Conservation (phyloP, 2,329 filamentous ascomycete species). For the Aureobasidium leucospermi region DNA sequence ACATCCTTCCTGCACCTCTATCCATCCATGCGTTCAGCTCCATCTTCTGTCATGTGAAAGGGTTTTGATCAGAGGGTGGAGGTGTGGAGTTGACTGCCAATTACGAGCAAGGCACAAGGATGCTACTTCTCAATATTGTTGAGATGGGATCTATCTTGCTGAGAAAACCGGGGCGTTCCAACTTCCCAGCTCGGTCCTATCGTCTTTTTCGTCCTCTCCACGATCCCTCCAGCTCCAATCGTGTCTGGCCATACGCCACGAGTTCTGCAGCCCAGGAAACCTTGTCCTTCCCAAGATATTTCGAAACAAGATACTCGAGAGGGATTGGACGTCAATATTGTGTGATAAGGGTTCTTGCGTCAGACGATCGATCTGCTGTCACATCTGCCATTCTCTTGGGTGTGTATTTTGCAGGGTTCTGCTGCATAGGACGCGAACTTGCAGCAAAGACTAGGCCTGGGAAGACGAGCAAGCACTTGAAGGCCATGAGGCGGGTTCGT, state of each 20-base stretch:
- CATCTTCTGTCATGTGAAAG: not conserved
- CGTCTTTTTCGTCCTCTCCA: too few species aligned
- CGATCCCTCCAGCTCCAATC: not conserved
- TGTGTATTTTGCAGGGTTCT: not conserved
- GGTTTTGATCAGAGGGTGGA: not conserved
- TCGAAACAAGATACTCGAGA: not conserved
- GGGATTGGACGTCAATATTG: not conserved
- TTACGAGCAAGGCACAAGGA: not conserved
- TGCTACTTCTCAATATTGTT: not conserved
- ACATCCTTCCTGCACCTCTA: not conserved
- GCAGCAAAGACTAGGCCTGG: not conserved
- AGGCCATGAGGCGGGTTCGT: not conserved
- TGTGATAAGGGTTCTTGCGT: not conserved
- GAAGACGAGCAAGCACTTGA: not conserved
- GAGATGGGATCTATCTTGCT: not conserved
- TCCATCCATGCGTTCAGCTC: not conserved
- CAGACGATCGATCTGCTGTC: conserved; percentile 3
- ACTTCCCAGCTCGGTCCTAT: not conserved
- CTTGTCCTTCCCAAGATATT: not conserved
- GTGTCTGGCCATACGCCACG: not conserved
- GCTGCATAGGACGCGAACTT: not conserved
- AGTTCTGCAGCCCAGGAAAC: not conserved
- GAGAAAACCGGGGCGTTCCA: not conserved
- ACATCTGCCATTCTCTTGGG: not conserved
- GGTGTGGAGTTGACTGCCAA: not conserved